phyloP scores from a whole-genome alignment of 176 grass and related monocot species.

The Raddia guianensis region DNA sequence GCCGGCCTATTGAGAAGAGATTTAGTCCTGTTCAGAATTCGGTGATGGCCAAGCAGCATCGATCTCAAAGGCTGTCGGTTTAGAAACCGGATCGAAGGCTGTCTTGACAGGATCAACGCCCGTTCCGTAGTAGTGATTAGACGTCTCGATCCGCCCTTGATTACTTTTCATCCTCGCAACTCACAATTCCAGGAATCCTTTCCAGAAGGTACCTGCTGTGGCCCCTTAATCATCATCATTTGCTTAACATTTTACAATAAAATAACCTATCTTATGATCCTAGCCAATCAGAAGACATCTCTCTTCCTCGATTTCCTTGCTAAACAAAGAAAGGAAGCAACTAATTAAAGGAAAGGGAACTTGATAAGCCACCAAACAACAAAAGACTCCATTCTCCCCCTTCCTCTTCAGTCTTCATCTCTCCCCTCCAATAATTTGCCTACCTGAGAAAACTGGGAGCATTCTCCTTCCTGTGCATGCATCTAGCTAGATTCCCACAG shows the following conservation, averaged over 20 bases:
- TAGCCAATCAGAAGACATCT: slow-evolving; percentile 43
- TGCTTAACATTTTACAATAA: slow-evolving; percentile 44
- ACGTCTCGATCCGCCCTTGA: no score
- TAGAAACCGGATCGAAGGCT: no score
- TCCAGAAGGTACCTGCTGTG: slow-evolving; percentile 35
- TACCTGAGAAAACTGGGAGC: slow-evolving; percentile 36
- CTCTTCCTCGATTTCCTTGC: slow-evolving; percentile 42
- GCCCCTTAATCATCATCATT: slow-evolving; percentile 27
- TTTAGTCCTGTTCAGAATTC: no score
- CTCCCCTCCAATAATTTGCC: slow-evolving; percentile 36
- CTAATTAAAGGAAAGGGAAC: slow-evolving; percentile 46
- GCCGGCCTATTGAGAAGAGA: no score
- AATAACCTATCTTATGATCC: slow-evolving; percentile 42
- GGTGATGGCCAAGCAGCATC: no score
- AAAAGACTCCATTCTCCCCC: slow-evolving; percentile 23
- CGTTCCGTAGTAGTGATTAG: no score
- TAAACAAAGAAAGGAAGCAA: slow-evolving; percentile 54
- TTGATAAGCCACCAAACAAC: slow-evolving; percentile 48
- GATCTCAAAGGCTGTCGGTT: no score
- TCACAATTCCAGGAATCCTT: slow-evolving; percentile 37
- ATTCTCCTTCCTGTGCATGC: slow-evolving; percentile 32
- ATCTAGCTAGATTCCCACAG: slow-evolving; percentile 20
- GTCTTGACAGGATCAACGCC: no score
- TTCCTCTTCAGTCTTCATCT: slow-evolving; percentile 45
- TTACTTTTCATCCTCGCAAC: slow-evolving; percentile 29